A percentile compares a stretch with the other conserved stretches of the same genome.
These are phyloP conservation scores for Populus hybrid DNA, from an alignment of 441 rosid species.

Conservation along the genomic window DNA sequence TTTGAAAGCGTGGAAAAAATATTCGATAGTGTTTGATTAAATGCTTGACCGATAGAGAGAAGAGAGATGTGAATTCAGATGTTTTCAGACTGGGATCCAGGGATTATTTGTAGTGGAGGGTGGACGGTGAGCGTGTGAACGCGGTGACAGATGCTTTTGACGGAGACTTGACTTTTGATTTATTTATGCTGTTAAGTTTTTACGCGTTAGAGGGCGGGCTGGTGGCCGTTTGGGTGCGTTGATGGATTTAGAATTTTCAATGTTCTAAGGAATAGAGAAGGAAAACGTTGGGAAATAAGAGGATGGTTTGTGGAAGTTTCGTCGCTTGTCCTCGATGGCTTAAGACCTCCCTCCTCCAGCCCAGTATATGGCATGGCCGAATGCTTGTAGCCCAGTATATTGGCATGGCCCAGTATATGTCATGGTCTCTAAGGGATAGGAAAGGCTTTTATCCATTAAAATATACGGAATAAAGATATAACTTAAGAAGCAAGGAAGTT, in stretches of 20 bases:
- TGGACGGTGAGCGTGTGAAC: conserved; percentile 16
- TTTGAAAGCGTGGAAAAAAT: not conserved
- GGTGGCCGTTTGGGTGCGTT: not conserved
- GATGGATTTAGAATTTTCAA: not conserved
- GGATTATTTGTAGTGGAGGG: not conserved
- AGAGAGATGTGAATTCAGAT: conserved; percentile 12
- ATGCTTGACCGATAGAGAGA: conserved; percentile 7
- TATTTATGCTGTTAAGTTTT: not conserved
- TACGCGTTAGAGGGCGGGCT: conserved; percentile 16
- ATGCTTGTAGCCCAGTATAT: no score
- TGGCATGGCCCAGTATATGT: no score
- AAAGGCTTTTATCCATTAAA: no score
- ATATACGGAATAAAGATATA: no score
- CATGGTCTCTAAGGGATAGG: no score
- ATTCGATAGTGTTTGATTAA: conserved; percentile 30
- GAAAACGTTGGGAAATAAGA: not conserved
- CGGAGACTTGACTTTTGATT: conserved; percentile 14
- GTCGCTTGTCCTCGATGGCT: not conserved
- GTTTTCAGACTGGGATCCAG: conserved; percentile 13
- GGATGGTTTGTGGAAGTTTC: not conserved
- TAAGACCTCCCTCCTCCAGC: no score
- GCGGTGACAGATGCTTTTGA: conserved; percentile 12
- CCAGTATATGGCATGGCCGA: no score
- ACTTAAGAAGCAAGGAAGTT: no score
- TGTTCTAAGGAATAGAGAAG: not conserved